Evolutionary conservation across 2,329 filamentous ascomycete species (phyloP), one percentile per base, ranked within the genome.

Genomic region (Talaromyces sp.): DNA sequence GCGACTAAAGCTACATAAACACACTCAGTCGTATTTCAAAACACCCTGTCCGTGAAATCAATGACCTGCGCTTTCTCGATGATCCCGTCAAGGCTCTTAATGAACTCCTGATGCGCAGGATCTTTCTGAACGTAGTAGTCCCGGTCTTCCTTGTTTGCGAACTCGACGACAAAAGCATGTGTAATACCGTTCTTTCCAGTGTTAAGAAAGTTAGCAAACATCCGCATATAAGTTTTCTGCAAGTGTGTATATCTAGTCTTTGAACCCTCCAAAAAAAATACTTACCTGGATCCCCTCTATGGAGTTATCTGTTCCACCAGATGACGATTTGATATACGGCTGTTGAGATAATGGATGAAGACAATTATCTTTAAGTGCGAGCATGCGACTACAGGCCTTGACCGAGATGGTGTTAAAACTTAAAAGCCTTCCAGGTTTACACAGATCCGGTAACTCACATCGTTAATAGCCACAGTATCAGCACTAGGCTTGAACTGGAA

Each of bases 141-240:
- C 53, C 88, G 78, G 68, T 92, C 88, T 63, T 84, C 81, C 19
- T 77, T 77, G 24, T 72, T 86, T 11, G 81, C 80, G 61, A 92
- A 91, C 65, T 89, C 83, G 24, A 82, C 80, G 1, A 92, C 81
- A 63, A 91, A 91, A 0, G 80, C 86, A 69, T 92, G 88, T 0
- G 86, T 86, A 56, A 88, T 83, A 0, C 83, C 87, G 54, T 81
- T 79, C 87, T 85, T 60, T 58, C 17, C 27, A 59, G 32, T n/a
- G 19, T 19, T 17, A 7, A 10, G 50, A 48, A 48, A 35, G 27
- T 50, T 35, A 50, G 43, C 12, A 17, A 35, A 2, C 32, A 35
- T n/a, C n/a, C n/a, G n/a, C n/a, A n/a, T n/a, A n/a, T n/a, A n/a
- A n/a, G n/a, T n/a, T n/a, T n/a, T n/a, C n/a, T n/a, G n/a, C n/a